phyloP scores from a whole-genome alignment of 2,329 filamentous ascomycete genomes.

The Exophiala lecanii-corni region DNA sequence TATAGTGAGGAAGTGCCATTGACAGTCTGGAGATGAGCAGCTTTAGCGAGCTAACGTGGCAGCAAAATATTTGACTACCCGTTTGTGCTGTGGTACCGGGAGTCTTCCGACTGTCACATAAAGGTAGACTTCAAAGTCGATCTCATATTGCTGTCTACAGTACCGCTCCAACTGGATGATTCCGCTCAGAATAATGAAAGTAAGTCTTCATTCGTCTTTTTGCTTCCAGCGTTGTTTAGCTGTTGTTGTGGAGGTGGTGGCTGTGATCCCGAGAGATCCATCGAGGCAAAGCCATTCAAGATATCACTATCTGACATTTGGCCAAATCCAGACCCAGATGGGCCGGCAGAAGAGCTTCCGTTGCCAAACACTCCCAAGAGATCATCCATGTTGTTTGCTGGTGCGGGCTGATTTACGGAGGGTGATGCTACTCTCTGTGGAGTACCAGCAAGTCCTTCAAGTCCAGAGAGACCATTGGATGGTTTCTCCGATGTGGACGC shows the following conservation, averaged over 20 bases:
- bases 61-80: too few species aligned
- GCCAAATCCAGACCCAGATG: constrained; percentile 30
- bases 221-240: constrained; percentile 33
- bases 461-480: constrained; percentile 59
- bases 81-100: too few species aligned
- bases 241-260: constrained; percentile 43
- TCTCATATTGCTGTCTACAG: too few species aligned
- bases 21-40: too few species aligned
- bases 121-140: too few species aligned
- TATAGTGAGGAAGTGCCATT: too few species aligned
- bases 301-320: constrained; percentile 48
- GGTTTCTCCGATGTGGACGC: constrained; percentile 72
- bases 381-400: constrained; percentile 66
- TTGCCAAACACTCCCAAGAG: constrained; percentile 67
- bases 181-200: constrained; percentile 54
- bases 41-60: too few species aligned
- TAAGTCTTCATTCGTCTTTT: constrained; percentile 61
- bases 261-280: constrained; percentile 66
- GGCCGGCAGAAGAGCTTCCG: constrained; percentile 34
- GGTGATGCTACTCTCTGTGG: constrained; percentile 48
- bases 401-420: constrained; percentile 32
- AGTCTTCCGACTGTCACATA: too few species aligned
- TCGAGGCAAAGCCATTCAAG: constrained; percentile 75
- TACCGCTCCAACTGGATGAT: too few species aligned
- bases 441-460: constrained; percentile 53